Evolutionary conservation across 2,329 filamentous ascomycete genomes (phyloP).

Genomic region (Talaromyces atroroseus): DNA sequence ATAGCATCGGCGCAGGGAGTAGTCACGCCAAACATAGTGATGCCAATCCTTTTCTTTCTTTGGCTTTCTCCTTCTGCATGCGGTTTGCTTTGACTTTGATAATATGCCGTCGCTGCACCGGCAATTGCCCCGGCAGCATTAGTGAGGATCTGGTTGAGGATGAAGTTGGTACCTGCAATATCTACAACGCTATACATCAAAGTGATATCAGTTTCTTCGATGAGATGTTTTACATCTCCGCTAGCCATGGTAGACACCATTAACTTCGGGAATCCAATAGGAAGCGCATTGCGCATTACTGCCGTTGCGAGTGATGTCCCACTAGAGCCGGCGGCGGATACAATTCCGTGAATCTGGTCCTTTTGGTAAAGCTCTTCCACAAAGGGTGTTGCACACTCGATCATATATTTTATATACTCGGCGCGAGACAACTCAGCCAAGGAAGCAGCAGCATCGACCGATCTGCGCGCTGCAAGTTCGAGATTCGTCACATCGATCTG

Average conservation of each 20-base stretch:
- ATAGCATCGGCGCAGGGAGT: slow-evolving; percentile 59
- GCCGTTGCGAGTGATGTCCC: slow-evolving; percentile 57
- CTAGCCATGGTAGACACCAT: slow-evolving; percentile 66
- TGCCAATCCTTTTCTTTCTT: slow-evolving; percentile 49
- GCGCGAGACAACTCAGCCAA: slow-evolving; percentile 43
- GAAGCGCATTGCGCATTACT: slow-evolving; percentile 56
- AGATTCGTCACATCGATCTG: slow-evolving; percentile 46
- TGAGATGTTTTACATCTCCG: slow-evolving; percentile 59
- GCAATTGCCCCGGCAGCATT: slow-evolving; percentile 60
- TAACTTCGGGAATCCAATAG: slow-evolving; percentile 63
- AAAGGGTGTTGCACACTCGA: slow-evolving; percentile 40
- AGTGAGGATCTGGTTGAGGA: slow-evolving; percentile 53
- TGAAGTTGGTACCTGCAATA: slow-evolving; percentile 58
- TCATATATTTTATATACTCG: slow-evolving; percentile 55
- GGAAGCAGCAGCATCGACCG: slow-evolving; percentile 20
- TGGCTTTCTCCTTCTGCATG: slow-evolving; percentile 11
- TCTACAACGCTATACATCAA: slow-evolving; percentile 70
- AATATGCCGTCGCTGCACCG: slow-evolving; percentile 50
- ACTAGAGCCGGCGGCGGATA: slow-evolving; percentile 58
- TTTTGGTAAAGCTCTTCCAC: slow-evolving; percentile 38
- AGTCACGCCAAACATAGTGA: slow-evolving; percentile 73
- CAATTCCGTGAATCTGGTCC: slow-evolving; percentile 48
- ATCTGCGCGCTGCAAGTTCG: slow-evolving; percentile 34
- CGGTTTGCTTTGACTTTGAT: neutral
- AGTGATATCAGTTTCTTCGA: slow-evolving; percentile 63